Base-by-base conservation (phyloP, 108 stramenopile species). In the Skeletonema marinoi region DNA sequence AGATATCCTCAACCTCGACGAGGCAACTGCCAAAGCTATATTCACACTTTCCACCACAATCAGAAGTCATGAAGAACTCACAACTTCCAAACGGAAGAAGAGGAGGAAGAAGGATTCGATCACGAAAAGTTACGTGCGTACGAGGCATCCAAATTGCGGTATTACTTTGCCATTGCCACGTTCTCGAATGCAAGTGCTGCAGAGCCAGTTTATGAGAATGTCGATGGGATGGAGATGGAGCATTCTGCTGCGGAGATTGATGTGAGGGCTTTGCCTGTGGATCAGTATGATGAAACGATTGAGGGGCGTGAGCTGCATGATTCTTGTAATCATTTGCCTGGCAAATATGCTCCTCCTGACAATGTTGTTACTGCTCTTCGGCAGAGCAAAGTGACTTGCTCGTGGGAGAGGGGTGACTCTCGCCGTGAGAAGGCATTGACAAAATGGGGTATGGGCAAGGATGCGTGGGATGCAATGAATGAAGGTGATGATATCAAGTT, bases 151-250 rank as follows among this genome's bases (percentile, higher is more conserved):
- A 96, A 96, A 65, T 81, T 99, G 8, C 88, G 91, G 80, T 99
- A 99, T 74, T 98, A 97, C 84, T 99, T 98, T 81, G 98, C 97
- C 16, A 83, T 98, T 39, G 94, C 90, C 4, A 90, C 95, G 50
- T 98, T 96, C 77, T 65, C 87, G 32, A 83, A 86, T 13, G 67
- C 81, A 29, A 78, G 82, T 16, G 82, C 93, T 44, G 96, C 99
- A 46, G 91, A 97, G 30, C 65, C 74, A 10, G 88, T 94, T 14
- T 99, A 99, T 78, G 72, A 85, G 38, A 89, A 92, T 69, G 89
- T 98, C 0, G 97, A 99, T 75, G 98, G 98, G 21, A 88, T 98
- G 82, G 99, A 99, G 75, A 90, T 98, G 73, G 99, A 97, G 68
- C 89, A 92, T 68, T 95, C 95, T 9, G 90, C 94, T 77, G 88